Conservation (phyloP, 164 flowering plant species). For the Umbellularia californica region DNA sequence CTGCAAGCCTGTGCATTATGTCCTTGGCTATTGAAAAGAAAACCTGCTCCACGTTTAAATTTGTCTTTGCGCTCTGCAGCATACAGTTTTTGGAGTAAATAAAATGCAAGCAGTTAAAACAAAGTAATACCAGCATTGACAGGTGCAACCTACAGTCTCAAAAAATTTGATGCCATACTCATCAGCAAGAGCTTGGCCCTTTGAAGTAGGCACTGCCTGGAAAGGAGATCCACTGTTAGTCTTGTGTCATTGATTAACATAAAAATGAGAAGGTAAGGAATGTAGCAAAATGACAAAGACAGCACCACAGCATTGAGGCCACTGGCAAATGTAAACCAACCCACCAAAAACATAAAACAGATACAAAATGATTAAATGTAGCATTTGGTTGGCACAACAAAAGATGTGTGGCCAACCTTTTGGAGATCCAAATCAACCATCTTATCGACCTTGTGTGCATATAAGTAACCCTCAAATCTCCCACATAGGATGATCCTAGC, state of each 20-base stretch:
- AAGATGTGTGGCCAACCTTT: too few relatives aligned
- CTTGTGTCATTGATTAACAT: background rate
- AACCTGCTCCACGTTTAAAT: conserved; percentile 82
- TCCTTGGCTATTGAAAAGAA: conserved; percentile 82
- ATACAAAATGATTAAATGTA: background rate
- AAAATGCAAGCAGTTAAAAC: background rate
- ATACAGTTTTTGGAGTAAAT: background rate
- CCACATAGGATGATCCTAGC: too few relatives aligned
- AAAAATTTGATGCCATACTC: conserved; percentile 92
- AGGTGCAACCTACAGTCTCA: conserved; percentile 62
- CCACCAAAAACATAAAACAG: background rate
- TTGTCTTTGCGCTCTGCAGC: conserved; percentile 82
- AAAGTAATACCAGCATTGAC: background rate
- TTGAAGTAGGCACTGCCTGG: conserved; percentile 82
- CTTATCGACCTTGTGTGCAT: too few relatives aligned
- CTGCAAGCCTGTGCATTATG: conserved; percentile 78
- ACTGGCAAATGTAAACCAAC: background rate
- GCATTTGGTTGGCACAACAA: too few relatives aligned
- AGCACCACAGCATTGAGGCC: background rate
- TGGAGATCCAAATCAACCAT: too few relatives aligned
- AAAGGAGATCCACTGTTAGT: conserved; percentile 2
- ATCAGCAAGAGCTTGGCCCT: conserved; percentile 89
- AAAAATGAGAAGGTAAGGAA: background rate
- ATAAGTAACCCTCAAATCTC: too few relatives aligned
- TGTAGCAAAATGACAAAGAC: background rate